phyloP scores from a whole-genome alignment of 768 basidiomycete genomes.

The Mycena amicta region DNA sequence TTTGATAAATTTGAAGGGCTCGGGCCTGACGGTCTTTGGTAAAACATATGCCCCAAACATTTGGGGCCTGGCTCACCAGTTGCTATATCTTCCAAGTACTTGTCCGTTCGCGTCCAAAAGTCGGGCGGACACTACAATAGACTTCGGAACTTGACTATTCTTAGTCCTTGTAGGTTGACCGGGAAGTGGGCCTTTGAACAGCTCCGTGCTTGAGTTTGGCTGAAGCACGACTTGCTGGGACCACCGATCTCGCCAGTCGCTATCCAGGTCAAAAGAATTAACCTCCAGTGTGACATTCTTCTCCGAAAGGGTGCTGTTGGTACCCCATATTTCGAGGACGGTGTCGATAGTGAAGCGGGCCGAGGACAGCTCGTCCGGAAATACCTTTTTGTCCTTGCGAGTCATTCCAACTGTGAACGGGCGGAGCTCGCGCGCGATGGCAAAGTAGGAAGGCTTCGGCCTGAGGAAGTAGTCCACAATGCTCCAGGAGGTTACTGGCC shows the following conservation, averaged over 20 bases:
- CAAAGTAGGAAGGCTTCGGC: constrained; percentile 89
- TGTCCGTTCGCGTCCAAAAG: constrained; percentile 56
- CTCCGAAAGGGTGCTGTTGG: constrained; percentile 69
- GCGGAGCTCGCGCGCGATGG: constrained; percentile 82
- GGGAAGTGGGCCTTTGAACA: constrained; percentile 71
- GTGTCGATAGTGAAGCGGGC: constrained; percentile 70
- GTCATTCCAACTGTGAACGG: constrained; percentile 84
- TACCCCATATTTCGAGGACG: constrained; percentile 82
- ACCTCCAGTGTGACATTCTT: constrained; percentile 68
- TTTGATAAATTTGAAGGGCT: constrained; percentile 89
- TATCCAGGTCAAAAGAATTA: constrained; percentile 62
- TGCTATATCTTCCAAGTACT: constrained; percentile 72
- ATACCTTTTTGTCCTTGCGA: constrained; percentile 70
- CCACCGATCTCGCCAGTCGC: constrained; percentile 60
- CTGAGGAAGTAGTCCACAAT: constrained; percentile 93
- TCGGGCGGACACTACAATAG: constrained; percentile 73
- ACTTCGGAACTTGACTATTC: constrained; percentile 62
- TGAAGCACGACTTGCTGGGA: constrained; percentile 55
- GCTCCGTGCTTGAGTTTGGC: constrained; percentile 81
- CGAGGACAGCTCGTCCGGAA: constrained; percentile 60
- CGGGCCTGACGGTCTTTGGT: constrained; percentile 64
- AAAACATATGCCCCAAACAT: background rate
- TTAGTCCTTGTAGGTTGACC: constrained; percentile 75
- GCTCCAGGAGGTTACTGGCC: constrained; percentile 93
- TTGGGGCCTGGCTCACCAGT: constrained; percentile 55